Base-by-base conservation (phyloP, 176 grass and related monocot genomes). In the Eremochloa ophiuroides region DNA sequence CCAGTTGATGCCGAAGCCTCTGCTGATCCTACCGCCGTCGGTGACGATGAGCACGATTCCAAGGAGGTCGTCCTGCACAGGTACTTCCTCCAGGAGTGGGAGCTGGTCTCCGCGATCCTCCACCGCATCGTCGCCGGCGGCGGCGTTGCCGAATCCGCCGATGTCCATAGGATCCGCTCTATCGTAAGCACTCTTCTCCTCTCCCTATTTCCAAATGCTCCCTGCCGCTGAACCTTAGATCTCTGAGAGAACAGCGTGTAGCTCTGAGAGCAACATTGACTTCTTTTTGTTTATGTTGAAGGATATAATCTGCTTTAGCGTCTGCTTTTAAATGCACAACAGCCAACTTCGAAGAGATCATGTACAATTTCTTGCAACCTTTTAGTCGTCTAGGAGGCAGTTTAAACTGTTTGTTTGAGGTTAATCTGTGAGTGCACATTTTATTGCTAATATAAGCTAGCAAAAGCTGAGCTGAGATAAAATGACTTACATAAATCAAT, bases 61-160 rank as follows among this genome's bases (percentile, higher is more conserved):
- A 98, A 98, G 82, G 96, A 99, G 63, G 82, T 71, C 27, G 85
- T 87, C 68, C 77, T 99, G 81, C 92, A 73, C 47, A 85, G 92
- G 55, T 91, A 93, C 82, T 99, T 99, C 85, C 88, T 99, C 31
- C 86, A 89, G 74, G 96, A 99, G 73, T 99, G 93, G 96, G 84
- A 91, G 73, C 51, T 89, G 11, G 82, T 95, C 20, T 81, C 90
- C 63, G 46, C 58, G 69, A 86, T 95, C 20, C 88, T 99, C 89
- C 16, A 43, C 76, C 86, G 85, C 61, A 93, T 99, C 69, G 73
- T 95, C 71, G 37, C 73, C 15, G 51, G 18, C 62, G 93, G 87
- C 40, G 93, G 96, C 76, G 63, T 86, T 40, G 62, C 82, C 23
- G 78, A 89, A 7, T 86, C 88, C 46, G 80, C 84, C 5, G 93